Base-by-base conservation (phyloP, 176 grass and related monocot genomes). In the Aegilops speltoides region DNA sequence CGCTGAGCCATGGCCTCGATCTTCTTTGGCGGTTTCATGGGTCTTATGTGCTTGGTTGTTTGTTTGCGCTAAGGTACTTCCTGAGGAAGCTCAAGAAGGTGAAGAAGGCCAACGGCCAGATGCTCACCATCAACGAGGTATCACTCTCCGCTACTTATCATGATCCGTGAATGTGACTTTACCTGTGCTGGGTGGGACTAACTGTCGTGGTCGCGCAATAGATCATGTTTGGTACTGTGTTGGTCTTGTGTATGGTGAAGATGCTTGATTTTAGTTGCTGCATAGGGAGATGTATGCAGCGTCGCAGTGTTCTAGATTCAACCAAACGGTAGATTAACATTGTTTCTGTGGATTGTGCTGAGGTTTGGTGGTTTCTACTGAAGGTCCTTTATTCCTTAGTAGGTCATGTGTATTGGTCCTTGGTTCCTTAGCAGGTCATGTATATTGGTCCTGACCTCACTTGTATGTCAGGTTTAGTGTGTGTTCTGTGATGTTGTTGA, bases 41-140 rank as follows among this genome's bases (percentile, higher is more conserved):
- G 14, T 0, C 75, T 54, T 22, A 7, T 82, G 25, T 68, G 73
- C 2, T 63, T 66, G 32, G 0, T 75, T 68, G 9, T 0, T 12
- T 64, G 41, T 73, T 48, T 74, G 12, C 32, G 3, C 36, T 60
- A 72, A 98, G 95, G 95, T 98, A 98, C 88, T 98, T 98, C 87
- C 52, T 95, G 15, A 95, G 95, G 68, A 98, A 98, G 93, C 87
- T 98, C 5, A 98, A 98, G 93, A 98, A 92, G 74, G 95, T 98
- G 20, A 98, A 98, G 91, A 98, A 98, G 93, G 91, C 93, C 77
- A 98, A 95, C 37, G 95, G 95, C 22, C 95, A 98, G 56, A 79
- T 98, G 45, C 73, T 98, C 41, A 93, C 95, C 36, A 91, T 98
- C 59, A 98, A 93, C 57, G 95, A 98, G 95, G 95, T 98, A 46